A percentile compares a stretch with the other conserved stretches of the same genome.
These are phyloP conservation scores for Chaetomium olivaceum DNA, from an alignment of 2,329 filamentous ascomycete species.

Conservation along the genomic window DNA sequence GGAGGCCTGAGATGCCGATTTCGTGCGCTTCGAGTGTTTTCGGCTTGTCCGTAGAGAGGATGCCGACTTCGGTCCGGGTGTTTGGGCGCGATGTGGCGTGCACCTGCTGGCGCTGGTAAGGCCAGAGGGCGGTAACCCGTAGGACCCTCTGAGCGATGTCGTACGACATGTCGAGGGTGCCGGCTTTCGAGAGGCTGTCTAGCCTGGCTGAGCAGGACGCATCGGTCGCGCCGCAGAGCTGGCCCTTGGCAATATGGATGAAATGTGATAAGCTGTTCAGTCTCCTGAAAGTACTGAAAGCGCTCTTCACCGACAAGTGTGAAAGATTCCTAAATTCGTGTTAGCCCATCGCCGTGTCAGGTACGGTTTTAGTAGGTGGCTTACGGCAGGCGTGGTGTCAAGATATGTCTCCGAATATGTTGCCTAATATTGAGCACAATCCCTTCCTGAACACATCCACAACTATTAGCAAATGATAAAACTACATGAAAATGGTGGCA, in stretches of 20 bases:
- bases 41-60: slow-evolving; percentile 67
- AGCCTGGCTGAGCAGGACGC: slow-evolving; percentile 52
- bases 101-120: slow-evolving; percentile 46
- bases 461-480: neutral
- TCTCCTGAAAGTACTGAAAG: slow-evolving; percentile 70
- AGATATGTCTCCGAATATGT: slow-evolving; percentile 39
- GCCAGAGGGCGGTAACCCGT: slow-evolving; percentile 66
- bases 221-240: slow-evolving; percentile 52
- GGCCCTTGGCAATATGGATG: slow-evolving; percentile 52
- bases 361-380: neutral
- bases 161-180: slow-evolving; percentile 75
- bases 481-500: neutral
- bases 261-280: slow-evolving; percentile 60
- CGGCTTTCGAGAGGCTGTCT: slow-evolving; percentile 51
- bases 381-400: slow-evolving; percentile 40
- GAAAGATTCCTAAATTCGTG: slow-evolving; percentile 55
- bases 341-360: neutral
- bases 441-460: slow-evolving; percentile 26
- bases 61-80: slow-evolving; percentile 75
- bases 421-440: slow-evolving; percentile 38
- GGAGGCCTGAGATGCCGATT: slow-evolving; percentile 73
- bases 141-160: slow-evolving; percentile 66
- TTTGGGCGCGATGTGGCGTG: slow-evolving; percentile 43
- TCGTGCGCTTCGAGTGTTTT: slow-evolving; percentile 66
- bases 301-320: slow-evolving; percentile 56